phyloP scores from a whole-genome alignment of 2,329 filamentous ascomycete genomes.

The Gremmenia infestans region DNA sequence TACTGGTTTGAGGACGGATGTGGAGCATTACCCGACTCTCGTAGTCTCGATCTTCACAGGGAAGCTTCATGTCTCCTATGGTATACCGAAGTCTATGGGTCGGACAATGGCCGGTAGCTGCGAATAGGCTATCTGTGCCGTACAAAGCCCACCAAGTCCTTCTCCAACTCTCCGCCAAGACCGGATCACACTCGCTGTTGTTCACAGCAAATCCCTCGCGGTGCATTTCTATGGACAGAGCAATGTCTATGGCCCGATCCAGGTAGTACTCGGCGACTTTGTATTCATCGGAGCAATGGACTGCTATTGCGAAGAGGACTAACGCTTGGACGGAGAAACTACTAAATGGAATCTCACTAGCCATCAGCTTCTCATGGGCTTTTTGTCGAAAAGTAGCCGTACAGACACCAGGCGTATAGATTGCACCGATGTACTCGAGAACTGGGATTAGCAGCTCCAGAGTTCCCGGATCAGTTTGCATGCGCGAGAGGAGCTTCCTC shows the following conservation, averaged over 20 bases:
- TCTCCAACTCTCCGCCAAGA: constrained; percentile 54
- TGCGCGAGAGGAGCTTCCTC: constrained; percentile 23
- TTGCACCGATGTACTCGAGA: constrained; percentile 33
- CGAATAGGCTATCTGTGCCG: constrained; percentile 50
- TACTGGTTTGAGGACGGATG: neutral
- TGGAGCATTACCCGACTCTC: constrained; percentile 33
- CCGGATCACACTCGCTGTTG: constrained; percentile 42
- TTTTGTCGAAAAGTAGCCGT: neutral
- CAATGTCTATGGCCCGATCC: constrained; percentile 49
- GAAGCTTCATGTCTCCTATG: constrained; percentile 51
- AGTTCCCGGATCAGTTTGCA: constrained; percentile 27
- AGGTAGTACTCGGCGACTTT: constrained; percentile 26
- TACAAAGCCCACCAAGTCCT: constrained; percentile 71
- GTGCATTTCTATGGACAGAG: constrained; percentile 56
- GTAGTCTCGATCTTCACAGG: constrained; percentile 59
- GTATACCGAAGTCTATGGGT: constrained; percentile 42
- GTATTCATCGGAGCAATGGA: constrained; percentile 32
- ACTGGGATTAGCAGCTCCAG: constrained; percentile 25
- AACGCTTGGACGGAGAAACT: constrained; percentile 33
- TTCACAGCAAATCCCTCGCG: constrained; percentile 45
- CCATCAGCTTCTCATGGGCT: constrained; percentile 3
- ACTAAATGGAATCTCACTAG: constrained; percentile 6
- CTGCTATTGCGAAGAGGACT: constrained; percentile 32
- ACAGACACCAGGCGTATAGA: neutral
- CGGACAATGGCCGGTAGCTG: constrained; percentile 14